Base-by-base conservation (phyloP, 257 asterid genomes). In the Solanum acaule region DNA sequence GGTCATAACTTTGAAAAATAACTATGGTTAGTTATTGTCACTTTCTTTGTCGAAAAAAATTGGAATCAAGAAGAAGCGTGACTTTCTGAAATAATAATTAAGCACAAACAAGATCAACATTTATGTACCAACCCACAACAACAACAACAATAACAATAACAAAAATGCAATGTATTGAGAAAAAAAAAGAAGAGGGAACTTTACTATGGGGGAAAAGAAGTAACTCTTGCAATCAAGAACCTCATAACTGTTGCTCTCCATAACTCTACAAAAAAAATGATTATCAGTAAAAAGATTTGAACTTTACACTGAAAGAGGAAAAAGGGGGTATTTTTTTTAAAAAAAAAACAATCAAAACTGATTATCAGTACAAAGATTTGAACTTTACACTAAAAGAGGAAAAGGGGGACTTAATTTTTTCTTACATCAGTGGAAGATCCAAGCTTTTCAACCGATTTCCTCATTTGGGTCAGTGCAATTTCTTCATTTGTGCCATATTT, bases 371-470 rank as follows among this genome's bases (percentile, higher is more conserved):
- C 34, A 23, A 13, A 23, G 86, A 65, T 20, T 87, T 23, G 40
- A 68, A 52, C 25, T 42, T n/a, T 12, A 40, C 27, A 14, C 25
- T 49, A 15, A 49, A 49, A 49, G 67, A 22, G n/a, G 13, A 8
- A 46, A 20, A 20, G n/a, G 23, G 27, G 25, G 67, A 8, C 4
- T 65, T 33, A 63, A 3, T 23, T 23, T 65, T 73, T 33, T 2
- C 2, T 87, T 77, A 94, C 98, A 93, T 93, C 92, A 10, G 95
- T 92, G 52, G 98, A 91, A 87, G 89, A 88, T 86, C 97, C 97
- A 6, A 93, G 98, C 88, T 92, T 93, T 56, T 94, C 93, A 72
- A 94, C 92, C 61, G 94, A 89, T 89, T 91, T 91, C 91, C 94
- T 94, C 93, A 95, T 86, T 85, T 91, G 95, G 93, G 94, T 89